phyloP scores from a whole-genome alignment of 1,139 yeast genomes.

The Scheffersomyces titani region DNA sequence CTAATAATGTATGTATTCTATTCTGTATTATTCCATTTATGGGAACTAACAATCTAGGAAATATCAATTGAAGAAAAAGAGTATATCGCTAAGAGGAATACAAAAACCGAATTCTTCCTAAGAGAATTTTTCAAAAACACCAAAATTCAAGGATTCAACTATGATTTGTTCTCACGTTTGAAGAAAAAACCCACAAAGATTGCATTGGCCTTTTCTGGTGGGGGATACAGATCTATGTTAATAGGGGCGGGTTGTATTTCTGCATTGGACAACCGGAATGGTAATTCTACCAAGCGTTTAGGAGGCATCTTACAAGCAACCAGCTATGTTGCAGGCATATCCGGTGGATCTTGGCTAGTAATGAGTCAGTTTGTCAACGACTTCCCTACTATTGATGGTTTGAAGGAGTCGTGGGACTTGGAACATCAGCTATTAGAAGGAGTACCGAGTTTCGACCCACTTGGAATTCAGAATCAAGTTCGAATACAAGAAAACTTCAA shows the following conservation, averaged over 20 bases:
- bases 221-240: conserved; percentile 71
- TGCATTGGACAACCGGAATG: conserved; percentile 52
- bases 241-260: conserved; percentile 62
- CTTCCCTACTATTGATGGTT: conserved; percentile 37
- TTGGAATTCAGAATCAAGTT: conserved; percentile 5
- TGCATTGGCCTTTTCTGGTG: conserved; percentile 69
- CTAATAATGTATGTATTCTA: conserved; percentile 30
- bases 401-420: conserved; percentile 44
- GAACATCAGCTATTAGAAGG: conserved; percentile 56
- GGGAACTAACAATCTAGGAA: conserved; percentile 14
- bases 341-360: conserved; percentile 73
- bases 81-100: conserved; percentile 37
- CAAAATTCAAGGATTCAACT: conserved; percentile 39
- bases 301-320: conserved; percentile 57
- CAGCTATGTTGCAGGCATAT: conserved; percentile 59
- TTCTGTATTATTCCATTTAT: conserved; percentile 3
- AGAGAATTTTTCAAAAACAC: conserved; percentile 34
- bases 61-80: conserved; percentile 32
- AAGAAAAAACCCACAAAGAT: conserved; percentile 35
- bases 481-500: not conserved
- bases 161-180: conserved; percentile 15
- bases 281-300: conserved; percentile 29
- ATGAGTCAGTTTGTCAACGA: conserved; percentile 53
- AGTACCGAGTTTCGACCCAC: conserved; percentile 48
- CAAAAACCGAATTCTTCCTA: conserved; percentile 31